A percentile compares a stretch with the other conserved stretches of the same genome.
Conservation (phyloP, 192 early-diverging fungal species). For the Spinellus fusiger region DNA sequence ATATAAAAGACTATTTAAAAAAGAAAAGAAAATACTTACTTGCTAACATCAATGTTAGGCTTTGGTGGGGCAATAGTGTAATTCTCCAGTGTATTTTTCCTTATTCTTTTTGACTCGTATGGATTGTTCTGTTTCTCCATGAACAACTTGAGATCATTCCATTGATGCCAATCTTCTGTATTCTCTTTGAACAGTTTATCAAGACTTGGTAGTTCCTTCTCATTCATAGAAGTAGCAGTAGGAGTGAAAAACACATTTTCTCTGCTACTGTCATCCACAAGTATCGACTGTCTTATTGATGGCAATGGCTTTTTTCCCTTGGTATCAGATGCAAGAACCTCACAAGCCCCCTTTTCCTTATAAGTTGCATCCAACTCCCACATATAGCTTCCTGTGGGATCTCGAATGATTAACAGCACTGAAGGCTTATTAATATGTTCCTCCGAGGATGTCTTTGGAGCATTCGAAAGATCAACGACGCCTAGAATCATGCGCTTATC, state of each 20-base stretch:
- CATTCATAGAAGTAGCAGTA: constrained; percentile 10
- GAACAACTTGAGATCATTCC: constrained; percentile 19
- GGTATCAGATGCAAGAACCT: neutral
- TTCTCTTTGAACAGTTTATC: constrained; percentile 29
- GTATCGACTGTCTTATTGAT: too few relatives aligned
- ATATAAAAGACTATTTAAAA: neutral
- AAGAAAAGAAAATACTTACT: neutral
- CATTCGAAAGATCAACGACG: constrained; percentile 46
- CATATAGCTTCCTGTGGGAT: constrained; percentile 64
- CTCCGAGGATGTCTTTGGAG: neutral
- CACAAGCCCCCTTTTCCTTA: constrained; percentile 15
- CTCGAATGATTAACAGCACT: constrained; percentile 56
- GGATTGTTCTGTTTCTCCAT: constrained; percentile 18
- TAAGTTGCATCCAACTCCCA: constrained; percentile 59
- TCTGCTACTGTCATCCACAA: neutral
- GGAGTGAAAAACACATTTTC: neutral
- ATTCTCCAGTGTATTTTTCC: neutral
- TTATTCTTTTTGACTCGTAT: neutral
- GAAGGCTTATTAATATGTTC: constrained; percentile 31
- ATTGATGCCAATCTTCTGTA: constrained; percentile 27
- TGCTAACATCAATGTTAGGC: constrained; percentile 22
- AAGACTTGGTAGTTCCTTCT: constrained; percentile 27
- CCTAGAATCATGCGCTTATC: constrained; percentile 64
- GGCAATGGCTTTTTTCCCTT: too few relatives aligned
- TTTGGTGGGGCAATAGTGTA: constrained; percentile 16